These are phyloP conservation scores for Notholithocarpus densiflorus DNA, from an alignment of 306 rosid genomes.

Conservation along the genomic window DNA sequence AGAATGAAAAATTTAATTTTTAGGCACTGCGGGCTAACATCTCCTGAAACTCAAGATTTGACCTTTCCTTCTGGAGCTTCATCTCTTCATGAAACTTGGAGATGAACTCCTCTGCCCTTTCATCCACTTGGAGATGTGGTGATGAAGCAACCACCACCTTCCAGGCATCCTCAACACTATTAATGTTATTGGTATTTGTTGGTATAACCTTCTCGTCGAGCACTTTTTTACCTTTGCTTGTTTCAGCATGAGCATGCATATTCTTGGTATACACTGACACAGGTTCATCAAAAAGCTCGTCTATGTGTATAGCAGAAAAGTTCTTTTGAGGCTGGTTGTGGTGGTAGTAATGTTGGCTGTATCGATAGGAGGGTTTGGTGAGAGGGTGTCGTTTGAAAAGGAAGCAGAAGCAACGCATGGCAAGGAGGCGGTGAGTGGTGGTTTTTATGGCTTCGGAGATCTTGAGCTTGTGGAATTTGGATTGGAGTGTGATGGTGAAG, in stretches of 20 bases:
- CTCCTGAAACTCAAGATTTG: slow-evolving; percentile 41
- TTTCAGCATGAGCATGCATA: slow-evolving; percentile 24
- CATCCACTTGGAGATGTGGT: slow-evolving; percentile 50
- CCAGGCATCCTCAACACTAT: slow-evolving; percentile 57
- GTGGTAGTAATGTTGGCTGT: slow-evolving; percentile 17
- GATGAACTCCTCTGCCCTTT: slow-evolving; percentile 69
- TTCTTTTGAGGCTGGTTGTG: slow-evolving; percentile 17
- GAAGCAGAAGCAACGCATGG: slow-evolving; percentile 29
- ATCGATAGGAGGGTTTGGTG: slow-evolving; percentile 13
- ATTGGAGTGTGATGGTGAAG: slow-evolving; percentile 35
- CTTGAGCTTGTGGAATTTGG: slow-evolving; percentile 41
- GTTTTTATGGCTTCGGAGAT: slow-evolving; percentile 33
- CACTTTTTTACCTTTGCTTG: slow-evolving; percentile 35
- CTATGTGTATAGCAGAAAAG: slow-evolving; percentile 45
- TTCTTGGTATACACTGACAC: not conserved
- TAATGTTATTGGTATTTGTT: not conserved
- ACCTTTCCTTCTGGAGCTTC: slow-evolving; percentile 50
- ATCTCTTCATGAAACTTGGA: slow-evolving; percentile 49
- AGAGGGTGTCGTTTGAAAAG: slow-evolving; percentile 38
- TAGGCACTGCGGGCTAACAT: slow-evolving; percentile 41
- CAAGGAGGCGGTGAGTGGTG: slow-evolving; percentile 36
- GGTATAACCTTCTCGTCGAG: not conserved
- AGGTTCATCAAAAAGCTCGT: slow-evolving; percentile 50
- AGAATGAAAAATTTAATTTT: not conserved
- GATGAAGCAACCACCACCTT: slow-evolving; percentile 48